Conservation (phyloP, 345 rosid species). For the Corchorus olitorius region DNA sequence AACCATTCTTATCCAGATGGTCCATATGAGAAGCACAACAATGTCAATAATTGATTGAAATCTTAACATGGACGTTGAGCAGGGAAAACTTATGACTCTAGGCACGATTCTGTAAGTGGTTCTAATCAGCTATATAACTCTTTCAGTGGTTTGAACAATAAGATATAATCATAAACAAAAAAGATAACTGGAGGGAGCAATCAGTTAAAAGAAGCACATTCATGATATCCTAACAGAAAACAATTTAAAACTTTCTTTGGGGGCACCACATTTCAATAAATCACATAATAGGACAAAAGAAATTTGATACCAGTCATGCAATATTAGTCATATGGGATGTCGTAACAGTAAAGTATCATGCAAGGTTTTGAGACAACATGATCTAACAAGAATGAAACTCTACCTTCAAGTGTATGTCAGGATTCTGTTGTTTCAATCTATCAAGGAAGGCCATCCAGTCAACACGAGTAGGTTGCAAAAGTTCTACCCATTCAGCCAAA, state of each 20-base stretch:
- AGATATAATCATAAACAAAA: not conserved
- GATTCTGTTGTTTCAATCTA: slow-evolving; percentile 56
- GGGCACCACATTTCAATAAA: not conserved
- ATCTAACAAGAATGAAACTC: not conserved
- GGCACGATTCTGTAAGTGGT: not conserved
- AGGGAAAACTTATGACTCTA: not conserved
- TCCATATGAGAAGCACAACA: slow-evolving; percentile 8
- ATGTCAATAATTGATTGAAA: not conserved
- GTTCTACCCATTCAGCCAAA: slow-evolving; percentile 76
- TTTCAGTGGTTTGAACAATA: not conserved
- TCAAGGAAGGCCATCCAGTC: slow-evolving; percentile 83
- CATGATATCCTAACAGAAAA: not conserved
- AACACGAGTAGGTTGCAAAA: slow-evolving; percentile 70
- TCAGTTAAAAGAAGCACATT: not conserved
- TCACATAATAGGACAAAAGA: not conserved
- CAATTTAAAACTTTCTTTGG: not conserved
- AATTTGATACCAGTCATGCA: not conserved
- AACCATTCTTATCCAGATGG: not conserved
- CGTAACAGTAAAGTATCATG: not conserved
- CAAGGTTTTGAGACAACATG: slow-evolving; percentile 1
- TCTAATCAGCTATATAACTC: not conserved
- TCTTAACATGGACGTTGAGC: not conserved
- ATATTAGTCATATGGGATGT: slow-evolving; percentile 1
- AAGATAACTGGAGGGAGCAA: not conserved
- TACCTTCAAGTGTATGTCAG: slow-evolving; percentile 64